Evolutionary conservation across 2,329 filamentous ascomycete species (phyloP).

Genomic region (Calonectria multiphialidica): DNA sequence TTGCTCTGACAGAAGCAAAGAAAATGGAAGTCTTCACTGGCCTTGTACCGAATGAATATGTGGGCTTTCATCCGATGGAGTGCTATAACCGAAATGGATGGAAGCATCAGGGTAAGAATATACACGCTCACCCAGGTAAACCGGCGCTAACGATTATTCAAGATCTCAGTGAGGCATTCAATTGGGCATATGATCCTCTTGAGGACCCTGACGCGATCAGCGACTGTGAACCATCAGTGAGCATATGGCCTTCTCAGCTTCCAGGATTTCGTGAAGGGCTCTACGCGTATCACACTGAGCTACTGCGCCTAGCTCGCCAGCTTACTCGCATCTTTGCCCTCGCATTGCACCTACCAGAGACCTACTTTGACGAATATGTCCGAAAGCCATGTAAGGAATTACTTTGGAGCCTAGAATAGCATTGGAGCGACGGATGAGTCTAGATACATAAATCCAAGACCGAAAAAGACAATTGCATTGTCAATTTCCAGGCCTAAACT

Average conservation of each 20-base stretch:
- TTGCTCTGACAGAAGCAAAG: conserved; percentile 55
- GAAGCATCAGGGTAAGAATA: conserved; percentile 47
- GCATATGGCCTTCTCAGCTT: conserved; percentile 47
- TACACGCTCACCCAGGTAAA: background rate
- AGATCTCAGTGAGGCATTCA: conserved; percentile 50
- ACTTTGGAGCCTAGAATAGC: too few species aligned
- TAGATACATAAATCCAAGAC: too few species aligned
- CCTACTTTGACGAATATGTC: conserved; percentile 53
- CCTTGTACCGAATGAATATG: conserved; percentile 49
- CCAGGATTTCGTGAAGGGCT: conserved; percentile 51
- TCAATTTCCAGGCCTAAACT: too few species aligned
- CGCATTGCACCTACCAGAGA: conserved; percentile 53
- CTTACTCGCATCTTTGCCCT: conserved; percentile 55
- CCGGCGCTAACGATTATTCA: conserved; percentile 28
- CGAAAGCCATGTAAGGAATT: too few species aligned
- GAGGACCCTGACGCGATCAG: conserved; percentile 44
- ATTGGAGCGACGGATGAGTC: too few species aligned
- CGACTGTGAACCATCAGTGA: conserved; percentile 38
- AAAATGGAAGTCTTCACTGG: conserved; percentile 61
- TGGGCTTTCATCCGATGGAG: conserved; percentile 50
- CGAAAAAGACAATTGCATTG: too few species aligned
- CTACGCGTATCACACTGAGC: conserved; percentile 41
- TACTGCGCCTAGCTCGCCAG: conserved; percentile 51
- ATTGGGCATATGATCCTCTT: conserved; percentile 48
- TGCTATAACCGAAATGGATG: conserved; percentile 55